phyloP scores from a whole-genome alignment of 768 basidiomycete species.

The Termitomyces sp. region DNA sequence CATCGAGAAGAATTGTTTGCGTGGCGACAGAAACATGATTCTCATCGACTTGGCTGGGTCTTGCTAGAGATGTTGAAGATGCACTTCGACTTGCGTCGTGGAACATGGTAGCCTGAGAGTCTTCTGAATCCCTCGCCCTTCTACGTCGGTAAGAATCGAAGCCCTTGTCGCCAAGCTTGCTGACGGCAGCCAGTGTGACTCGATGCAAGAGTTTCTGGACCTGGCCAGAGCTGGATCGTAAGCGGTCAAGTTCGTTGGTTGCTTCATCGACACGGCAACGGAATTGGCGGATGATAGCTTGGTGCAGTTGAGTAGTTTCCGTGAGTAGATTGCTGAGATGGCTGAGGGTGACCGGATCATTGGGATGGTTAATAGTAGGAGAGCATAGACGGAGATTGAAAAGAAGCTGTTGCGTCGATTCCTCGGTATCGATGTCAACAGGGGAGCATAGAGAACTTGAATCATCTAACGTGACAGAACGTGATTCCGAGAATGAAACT shows the following conservation, averaged over 20 bases:
- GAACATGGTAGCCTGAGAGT: conserved; percentile 53
- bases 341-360: conserved; percentile 30
- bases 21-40: conserved; percentile 18
- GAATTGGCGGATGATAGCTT: conserved; percentile 43
- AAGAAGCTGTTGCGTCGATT: conserved; percentile 42
- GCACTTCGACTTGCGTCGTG: conserved; percentile 10
- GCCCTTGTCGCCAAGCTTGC: conserved; percentile 32
- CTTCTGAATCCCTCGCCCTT: conserved; percentile 56
- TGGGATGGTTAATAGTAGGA: conserved; percentile 30
- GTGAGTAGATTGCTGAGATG: conserved; percentile 39
- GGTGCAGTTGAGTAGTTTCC: conserved; percentile 41
- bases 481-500: conserved; percentile 36
- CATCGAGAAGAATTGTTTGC: conserved; percentile 22
- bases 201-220: conserved; percentile 38
- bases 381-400: conserved; percentile 49
- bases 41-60: conserved; percentile 9
- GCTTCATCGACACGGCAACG: conserved; percentile 48
- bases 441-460: conserved; percentile 30
- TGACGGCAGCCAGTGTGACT: conserved; percentile 37
- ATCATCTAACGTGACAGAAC: conserved; percentile 18
- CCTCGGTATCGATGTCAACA: conserved; percentile 38
- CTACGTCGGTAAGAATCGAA: conserved; percentile 25
- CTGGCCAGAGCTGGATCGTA: conserved; percentile 38
- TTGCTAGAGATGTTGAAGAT: conserved; percentile 11
- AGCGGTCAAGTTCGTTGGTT: conserved; percentile 39